phyloP scores from a whole-genome alignment of 2,329 filamentous ascomycete species.

The Byssothecium circinans region DNA sequence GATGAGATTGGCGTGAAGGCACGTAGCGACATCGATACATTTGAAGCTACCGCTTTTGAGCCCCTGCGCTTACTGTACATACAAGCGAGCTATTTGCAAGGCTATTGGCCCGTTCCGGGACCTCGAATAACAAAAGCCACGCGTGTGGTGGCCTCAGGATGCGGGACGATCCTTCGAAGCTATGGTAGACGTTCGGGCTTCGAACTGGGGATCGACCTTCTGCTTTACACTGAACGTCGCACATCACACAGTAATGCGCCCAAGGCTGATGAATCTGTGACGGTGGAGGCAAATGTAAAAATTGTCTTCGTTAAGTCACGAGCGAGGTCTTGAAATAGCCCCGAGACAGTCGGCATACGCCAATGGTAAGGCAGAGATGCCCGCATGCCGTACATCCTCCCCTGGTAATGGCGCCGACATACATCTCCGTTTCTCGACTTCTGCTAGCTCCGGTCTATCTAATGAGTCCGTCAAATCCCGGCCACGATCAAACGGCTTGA shows the following conservation, averaged over 20 bases:
- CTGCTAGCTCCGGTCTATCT: slow-evolving; percentile 9
- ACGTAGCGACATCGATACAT: not conserved
- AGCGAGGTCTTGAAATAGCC: not conserved
- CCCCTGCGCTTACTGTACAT: not conserved
- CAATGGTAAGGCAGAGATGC: not conserved
- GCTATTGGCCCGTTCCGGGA: slow-evolving; percentile 6
- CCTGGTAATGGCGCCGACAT: slow-evolving; percentile 2
- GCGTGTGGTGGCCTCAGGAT: slow-evolving; percentile 7
- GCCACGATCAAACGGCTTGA: slow-evolving; percentile 8
- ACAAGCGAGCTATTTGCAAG: not conserved
- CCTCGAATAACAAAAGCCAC: not conserved
- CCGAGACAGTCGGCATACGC: not conserved
- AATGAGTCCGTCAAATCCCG: slow-evolving; percentile 11
- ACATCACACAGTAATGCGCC: not conserved
- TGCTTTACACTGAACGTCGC: not conserved
- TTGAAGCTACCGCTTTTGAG: not conserved
- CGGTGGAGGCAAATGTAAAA: not conserved
- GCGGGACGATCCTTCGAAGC: slow-evolving; percentile 15
- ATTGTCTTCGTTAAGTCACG: not conserved
- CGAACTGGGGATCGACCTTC: not conserved
- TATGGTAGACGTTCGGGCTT: not conserved
- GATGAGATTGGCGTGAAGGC: not conserved
- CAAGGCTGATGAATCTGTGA: not conserved
- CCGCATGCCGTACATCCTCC: not conserved
- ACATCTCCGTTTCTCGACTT: slow-evolving; percentile 12